phyloP scores from a whole-genome alignment of 257 asterid species.

The Solanum pinnatisectum region DNA sequence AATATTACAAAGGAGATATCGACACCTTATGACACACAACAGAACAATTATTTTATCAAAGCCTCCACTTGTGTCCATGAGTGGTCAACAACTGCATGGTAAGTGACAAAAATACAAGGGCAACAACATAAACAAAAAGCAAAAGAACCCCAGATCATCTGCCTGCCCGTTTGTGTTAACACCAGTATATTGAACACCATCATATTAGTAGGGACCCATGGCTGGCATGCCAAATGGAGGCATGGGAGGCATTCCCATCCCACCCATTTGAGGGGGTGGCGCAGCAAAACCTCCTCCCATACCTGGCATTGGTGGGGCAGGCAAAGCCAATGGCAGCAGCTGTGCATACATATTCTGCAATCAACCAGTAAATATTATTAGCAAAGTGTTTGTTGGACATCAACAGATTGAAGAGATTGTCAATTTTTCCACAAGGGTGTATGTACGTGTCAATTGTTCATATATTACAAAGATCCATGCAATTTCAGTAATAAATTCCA shows the following conservation, averaged over 20 bases:
- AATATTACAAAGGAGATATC: conserved; percentile 68
- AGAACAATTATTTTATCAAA: conserved; percentile 21
- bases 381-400: neutral
- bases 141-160: neutral
- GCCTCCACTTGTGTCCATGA: conserved; percentile 12
- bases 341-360: conserved; percentile 98
- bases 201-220: conserved; percentile 80
- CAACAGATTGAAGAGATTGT: neutral
- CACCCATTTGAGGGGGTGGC: conserved; percentile 62
- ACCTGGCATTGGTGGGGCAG: conserved; percentile 96
- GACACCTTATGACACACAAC: conserved; percentile 40
- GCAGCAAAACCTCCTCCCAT: conserved; percentile 59
- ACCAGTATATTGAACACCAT: neutral
- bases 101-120: neutral
- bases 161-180: neutral
- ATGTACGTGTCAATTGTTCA: neutral
- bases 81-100: conserved; percentile 1
- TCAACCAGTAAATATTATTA: neutral
- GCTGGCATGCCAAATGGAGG: conserved; percentile 93
- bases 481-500: neutral
- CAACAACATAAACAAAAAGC: neutral
- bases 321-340: conserved; percentile 95
- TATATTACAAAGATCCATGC: neutral
- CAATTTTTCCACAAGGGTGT: neutral
- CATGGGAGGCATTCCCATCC: conserved; percentile 96